Base-by-base conservation (phyloP, 345 rosid species). In the Heritiera littoralis region DNA sequence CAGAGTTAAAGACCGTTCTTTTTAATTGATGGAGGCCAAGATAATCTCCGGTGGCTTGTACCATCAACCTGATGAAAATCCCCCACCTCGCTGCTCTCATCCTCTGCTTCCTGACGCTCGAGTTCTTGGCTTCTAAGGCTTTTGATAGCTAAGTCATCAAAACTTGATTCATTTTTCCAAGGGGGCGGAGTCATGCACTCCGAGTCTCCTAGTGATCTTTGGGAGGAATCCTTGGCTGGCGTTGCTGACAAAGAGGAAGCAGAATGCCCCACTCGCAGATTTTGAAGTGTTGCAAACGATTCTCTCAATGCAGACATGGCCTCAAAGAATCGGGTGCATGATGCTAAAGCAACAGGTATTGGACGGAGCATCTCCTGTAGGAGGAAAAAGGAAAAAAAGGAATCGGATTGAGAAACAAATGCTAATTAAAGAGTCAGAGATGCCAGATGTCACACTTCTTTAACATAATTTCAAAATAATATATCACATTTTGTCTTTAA, bases 251-350 rank as follows among this genome's bases (percentile, higher is more conserved):
- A 55, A 87, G 94, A 83, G 30, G 89, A 81, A 74, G 86, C 82
- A 66, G 89, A 86, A 82, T 87, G 82, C 63, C 97, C 98, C 55
- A 89, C 98, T 81, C 99, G 85, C 81, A 97, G 83, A 59, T 90
- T 86, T 84, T 93, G 98, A 20, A 97, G 98, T 5, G 97, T 88
- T 41, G 98, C 88, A 30, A 97, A 93, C 54, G 99, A 97, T 85
- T 97, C 99, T 88, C 99, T 92, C 97, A 93, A 93, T 23, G 98
- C 99, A 30, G 98, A 89, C 99, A 94, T 92, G 61, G 99, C 99
- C 81, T 97, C 98, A 51, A 97, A 97, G 86, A 94, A 94, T 78
- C 98, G 84, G 49, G 99, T 92, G 84, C 98, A 94, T 18, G 99
- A 97, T 76, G 99, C 99, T 79, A 97, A 86, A 67, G 99, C 99